Base-by-base conservation (phyloP, 176 grass and related monocot genomes). In the Oropetium thomaeum region DNA sequence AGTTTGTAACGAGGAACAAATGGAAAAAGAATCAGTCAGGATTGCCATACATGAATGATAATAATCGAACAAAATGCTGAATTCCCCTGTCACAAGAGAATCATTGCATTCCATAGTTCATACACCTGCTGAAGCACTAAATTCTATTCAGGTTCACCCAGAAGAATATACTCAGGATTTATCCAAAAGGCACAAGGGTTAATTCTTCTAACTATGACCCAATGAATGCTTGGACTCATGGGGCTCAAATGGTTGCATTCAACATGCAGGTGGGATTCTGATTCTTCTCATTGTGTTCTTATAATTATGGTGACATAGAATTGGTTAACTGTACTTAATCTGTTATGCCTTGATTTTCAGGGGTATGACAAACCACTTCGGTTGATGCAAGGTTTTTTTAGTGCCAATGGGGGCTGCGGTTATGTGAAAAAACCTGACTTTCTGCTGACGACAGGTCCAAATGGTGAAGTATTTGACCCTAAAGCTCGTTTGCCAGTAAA, bases 221-320 rank as follows among this genome's bases (percentile, higher is more conserved):
- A 58, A 83, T 98, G 42, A 65, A 86, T 58, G 91, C 91, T 30
- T 98, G 96, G 96, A 84, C 63, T 32, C 84, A 98, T 81, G 96
- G 96, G 75, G 91, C 89, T 8, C 96, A 98, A 74, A 92, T 98
- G 96, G 91, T 94, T 89, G 96, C 96, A 82, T 94, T 94, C 60
- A 98, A 98, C 57, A 98, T 87, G 82, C 96, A 98, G 96, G 96
- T 98, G 16, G 11, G 66, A 7, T 58, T 44, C 1, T 9, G 65
- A 38, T 49, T 48, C 7, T 30, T 23, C 58, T 16, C 7, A 65
- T 64, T 8, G 11, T 34, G 53, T 29, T 59, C 73, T 68, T 68
- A 26, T 69, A 30, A 3, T 75, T 12, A 22, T 16, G 14, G 51
- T 8, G 2, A 44, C 67, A 58, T 64, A 15, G 19, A 54, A 2